Base-by-base conservation (phyloP, 2,329 filamentous ascomycete species). In the Trichoderma harzianum region DNA sequence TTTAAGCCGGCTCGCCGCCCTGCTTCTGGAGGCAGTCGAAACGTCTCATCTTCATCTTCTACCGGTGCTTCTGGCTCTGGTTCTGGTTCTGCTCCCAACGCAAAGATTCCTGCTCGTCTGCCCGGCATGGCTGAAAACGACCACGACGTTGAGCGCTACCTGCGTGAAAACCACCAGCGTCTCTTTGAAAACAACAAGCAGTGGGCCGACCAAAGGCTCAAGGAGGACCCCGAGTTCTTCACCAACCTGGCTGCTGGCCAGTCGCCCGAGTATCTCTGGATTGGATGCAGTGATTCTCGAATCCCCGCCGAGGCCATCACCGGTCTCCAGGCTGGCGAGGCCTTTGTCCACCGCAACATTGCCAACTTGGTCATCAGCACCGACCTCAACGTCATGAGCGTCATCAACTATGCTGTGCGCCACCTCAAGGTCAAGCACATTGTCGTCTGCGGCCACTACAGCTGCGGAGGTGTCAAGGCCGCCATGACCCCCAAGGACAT, bases 221-320 rank as follows among this genome's bases (percentile, higher is more conserved):
- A 79, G 74, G 83, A 84, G 73, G 89, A 93, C 81, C 89, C 90
- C 5, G 83, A 86, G 11, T 93, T 90, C 84, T 93, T 93, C 80
- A 80, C 82, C 66, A 87, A 90, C 79, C 86, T 93, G 73, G 82
- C 86, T 24, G 87, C 86, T 10, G 91, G 91, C 60, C 91, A 93
- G 82, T 83, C 82, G 18, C 91, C 91, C 70, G 90, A 93, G 77
- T 93, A 93, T 81, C 87, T 93, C 69, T 97, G 94, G 93, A 93
- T 97, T 78, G 94, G 95, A 63, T 98, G 94, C 86, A 92, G 92
- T 82, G 94, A 97, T 85, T 94, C 91, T 53, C 93, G 95, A 75
- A 93, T 95, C 79, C 95, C 95, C n/a, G 94, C 95, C 77, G 95
- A 95, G 78, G 93, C 93, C 78, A 90, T 98, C 80, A 90, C 94